These are phyloP conservation scores for Coemansia guatemalensis DNA, from an alignment of 192 early-diverging fungal genomes.

Conservation along the genomic window DNA sequence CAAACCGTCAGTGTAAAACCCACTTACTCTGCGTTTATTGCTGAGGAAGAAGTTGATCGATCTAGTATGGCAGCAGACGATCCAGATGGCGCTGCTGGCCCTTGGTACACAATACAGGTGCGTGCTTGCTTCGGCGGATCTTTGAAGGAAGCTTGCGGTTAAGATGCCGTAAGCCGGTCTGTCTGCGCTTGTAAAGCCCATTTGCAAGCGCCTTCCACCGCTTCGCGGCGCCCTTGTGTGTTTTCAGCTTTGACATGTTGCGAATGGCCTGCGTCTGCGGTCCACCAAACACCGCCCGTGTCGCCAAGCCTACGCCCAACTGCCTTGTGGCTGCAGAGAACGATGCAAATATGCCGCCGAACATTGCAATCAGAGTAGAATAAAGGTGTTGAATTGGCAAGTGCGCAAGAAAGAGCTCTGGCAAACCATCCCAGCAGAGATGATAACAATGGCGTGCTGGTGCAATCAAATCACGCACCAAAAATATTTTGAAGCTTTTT, in stretches of 20 bases:
- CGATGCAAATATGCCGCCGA: conserved; percentile 24
- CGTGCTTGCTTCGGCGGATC: conserved; percentile 46
- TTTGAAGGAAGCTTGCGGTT: conserved; percentile 39
- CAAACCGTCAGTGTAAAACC: no score
- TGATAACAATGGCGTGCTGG: not conserved
- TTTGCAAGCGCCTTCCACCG: conserved; percentile 51
- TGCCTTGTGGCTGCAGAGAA: conserved; percentile 21
- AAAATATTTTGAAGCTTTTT: conserved; percentile 6
- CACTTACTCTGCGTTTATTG: no score
- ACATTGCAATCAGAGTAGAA: conserved; percentile 13
- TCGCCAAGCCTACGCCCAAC: conserved; percentile 4
- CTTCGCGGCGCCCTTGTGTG: conserved; percentile 52
- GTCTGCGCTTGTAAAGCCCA: conserved; percentile 43
- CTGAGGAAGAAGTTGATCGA: no score
- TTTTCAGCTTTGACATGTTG: conserved; percentile 51
- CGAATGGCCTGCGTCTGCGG: conserved; percentile 49
- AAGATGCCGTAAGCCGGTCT: conserved; percentile 42
- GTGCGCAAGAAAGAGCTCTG: no score
- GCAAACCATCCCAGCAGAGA: no score
- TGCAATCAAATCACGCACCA: not conserved
- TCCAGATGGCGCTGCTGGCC: conserved; percentile 48
- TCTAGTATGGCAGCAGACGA: conserved; percentile 40
- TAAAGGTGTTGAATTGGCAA: no score
- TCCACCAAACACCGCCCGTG: conserved; percentile 20
- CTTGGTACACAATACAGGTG: conserved; percentile 41